Base-by-base conservation (phyloP, 805 yeast genomes). In the Candida chilensis region DNA sequence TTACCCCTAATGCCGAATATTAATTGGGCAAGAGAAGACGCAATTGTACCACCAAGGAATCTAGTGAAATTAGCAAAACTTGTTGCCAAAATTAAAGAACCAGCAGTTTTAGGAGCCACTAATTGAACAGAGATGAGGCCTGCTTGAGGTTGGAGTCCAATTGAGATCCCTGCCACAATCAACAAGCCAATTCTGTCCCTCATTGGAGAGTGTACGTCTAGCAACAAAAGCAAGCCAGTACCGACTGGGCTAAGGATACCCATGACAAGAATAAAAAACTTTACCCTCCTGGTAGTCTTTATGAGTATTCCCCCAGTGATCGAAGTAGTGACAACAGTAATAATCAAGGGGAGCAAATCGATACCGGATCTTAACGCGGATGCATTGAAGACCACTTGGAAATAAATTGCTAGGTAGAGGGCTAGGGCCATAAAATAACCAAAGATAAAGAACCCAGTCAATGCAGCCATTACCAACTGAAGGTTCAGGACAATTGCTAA, bases 81-180 rank as follows among this genome's bases (percentile, higher is more conserved):
- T 4, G 76, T 68, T 2, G 70, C 56, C 47, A 71, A 44, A 28
- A 73, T 67, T 5, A 59, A 54, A 3, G 67, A 60, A 11, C 78
- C 78, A 5, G 69, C 60, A 1, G 55, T 46, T 35, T 70, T 66
- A 19, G 79, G 76, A 8, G 74, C 72, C 14, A 58, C 50, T 6
- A 72, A 45, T 40, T 72, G 76, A 2, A 68, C 56, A 2, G 64
- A 45, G 18, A 69, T 42, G 28, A 68, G 48, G n/a, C 58, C 39
- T 2, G 71, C 51, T 43, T 72, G 78, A 44, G 70, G 50, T 32
- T 49, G 53, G 11, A 67, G 19, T 2, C 81, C 82, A 26, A 61
- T 45, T 0, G 68, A 57, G 4, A 63, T 48, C 16, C 81, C 81
- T 5, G 54, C 43, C 5, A 67, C 39, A 17, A 71, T 63, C 33